Percentiles rank a stretch among this genome's conserved stretches.
Evolutionary conservation across 2,329 filamentous ascomycete species (phyloP).

Genomic region (Aureobasidium pullulans): DNA sequence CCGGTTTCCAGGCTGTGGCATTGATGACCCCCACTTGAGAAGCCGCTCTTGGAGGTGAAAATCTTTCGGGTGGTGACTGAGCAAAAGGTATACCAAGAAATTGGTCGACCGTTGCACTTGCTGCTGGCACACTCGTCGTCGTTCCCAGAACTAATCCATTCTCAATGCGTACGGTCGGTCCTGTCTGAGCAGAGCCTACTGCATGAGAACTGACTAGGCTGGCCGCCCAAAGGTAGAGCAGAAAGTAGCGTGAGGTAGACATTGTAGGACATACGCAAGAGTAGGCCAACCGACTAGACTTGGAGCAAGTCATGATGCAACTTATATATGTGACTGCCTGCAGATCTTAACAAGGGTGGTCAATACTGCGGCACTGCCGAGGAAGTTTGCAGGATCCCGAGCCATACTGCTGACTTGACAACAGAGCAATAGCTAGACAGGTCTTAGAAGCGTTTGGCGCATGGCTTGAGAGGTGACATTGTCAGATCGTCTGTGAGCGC

Average conservation of each 20-base stretch:
- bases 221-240: not conserved
- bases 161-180: constrained; percentile 24
- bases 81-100: constrained; percentile 31
- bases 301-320: not conserved
- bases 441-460: too few species aligned
- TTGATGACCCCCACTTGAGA: constrained; percentile 17
- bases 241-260: not conserved
- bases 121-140: constrained; percentile 24
- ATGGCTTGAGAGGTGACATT: too few species aligned
- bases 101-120: constrained; percentile 27
- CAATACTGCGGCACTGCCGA: too few species aligned
- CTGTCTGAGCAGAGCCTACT: not conserved
- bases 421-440: too few species aligned
- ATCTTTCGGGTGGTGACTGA: constrained; percentile 24
- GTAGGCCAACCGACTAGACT: not conserved
- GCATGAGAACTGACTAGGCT: not conserved
- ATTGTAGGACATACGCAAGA: too few species aligned
- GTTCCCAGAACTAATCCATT: constrained; percentile 24
- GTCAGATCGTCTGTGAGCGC: too few species aligned
- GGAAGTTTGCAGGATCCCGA: too few species aligned
- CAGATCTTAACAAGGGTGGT: too few species aligned
- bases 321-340: not conserved
- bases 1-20: constrained; percentile 24
- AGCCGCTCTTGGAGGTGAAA: constrained; percentile 20
- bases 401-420: too few species aligned